Conservation (phyloP, 768 basidiomycete genomes). For the Mycena metata region DNA sequence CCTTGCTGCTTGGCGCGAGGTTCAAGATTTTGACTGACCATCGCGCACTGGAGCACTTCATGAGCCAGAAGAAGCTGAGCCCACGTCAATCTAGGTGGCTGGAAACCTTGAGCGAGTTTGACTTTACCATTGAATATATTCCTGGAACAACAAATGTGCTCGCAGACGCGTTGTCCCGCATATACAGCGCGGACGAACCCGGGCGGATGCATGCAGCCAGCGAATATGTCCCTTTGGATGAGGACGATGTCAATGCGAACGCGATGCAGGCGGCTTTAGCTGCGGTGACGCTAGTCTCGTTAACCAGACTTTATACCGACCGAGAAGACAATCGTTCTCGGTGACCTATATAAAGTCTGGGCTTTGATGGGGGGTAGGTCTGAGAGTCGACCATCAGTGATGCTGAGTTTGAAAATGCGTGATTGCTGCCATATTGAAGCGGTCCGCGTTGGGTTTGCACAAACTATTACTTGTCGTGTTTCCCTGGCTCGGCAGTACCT, state of each 20-base stretch:
- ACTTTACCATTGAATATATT: slow-evolving; percentile 45
- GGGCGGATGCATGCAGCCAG: slow-evolving; percentile 11
- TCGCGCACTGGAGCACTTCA: slow-evolving; percentile 44
- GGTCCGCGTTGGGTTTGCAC: too few relatives aligned
- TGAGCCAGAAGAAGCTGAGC: slow-evolving; percentile 50
- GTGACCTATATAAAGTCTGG: too few relatives aligned
- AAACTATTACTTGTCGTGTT: too few relatives aligned
- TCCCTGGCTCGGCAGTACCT: too few relatives aligned
- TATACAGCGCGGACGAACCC: slow-evolving; percentile 39
- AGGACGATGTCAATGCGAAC: slow-evolving; percentile 16
- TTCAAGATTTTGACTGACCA: slow-evolving; percentile 52
- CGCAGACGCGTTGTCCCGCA: slow-evolving; percentile 48
- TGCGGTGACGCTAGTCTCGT: too few relatives aligned
- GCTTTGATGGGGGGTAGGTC: too few relatives aligned
- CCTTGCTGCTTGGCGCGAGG: slow-evolving; percentile 47
- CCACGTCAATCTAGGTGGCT: slow-evolving; percentile 53
- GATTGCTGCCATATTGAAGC: too few relatives aligned
- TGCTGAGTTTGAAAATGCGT: too few relatives aligned
- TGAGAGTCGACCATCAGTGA: too few relatives aligned
- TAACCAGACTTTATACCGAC: too few relatives aligned
- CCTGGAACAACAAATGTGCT: slow-evolving; percentile 48
- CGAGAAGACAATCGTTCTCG: too few relatives aligned
- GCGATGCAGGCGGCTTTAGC: too few relatives aligned
- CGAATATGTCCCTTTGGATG: slow-evolving; percentile 35
- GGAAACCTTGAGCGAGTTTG: slow-evolving; percentile 46